These are phyloP conservation scores for Huntiella moniliformis DNA, from an alignment of 2,329 filamentous ascomycete genomes.

Conservation along the genomic window DNA sequence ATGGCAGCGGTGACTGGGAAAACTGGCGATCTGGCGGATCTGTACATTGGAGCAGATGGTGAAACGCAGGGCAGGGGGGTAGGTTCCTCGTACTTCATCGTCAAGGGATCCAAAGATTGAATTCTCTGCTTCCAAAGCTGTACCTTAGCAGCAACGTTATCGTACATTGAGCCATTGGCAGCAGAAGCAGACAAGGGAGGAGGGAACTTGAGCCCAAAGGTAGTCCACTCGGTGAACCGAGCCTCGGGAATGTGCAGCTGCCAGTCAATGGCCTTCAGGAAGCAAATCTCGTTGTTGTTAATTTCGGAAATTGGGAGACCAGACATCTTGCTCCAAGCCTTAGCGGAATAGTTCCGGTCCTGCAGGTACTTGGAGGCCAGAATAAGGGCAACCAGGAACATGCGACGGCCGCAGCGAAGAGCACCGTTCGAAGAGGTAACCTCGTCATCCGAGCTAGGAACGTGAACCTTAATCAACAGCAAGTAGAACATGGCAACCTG, in stretches of 20 bases:
- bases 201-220: conserved; percentile 73
- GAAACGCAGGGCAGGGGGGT: background rate
- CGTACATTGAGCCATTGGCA: background rate
- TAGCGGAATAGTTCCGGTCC: conserved; percentile 91
- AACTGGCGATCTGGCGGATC: background rate
- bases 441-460: conserved; percentile 63
- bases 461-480: conserved; percentile 77
- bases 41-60: background rate
- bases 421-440: conserved; percentile 56
- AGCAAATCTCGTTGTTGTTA: conserved; percentile 89
- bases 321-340: conserved; percentile 98
- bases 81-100: conserved; percentile 34
- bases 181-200: conserved; percentile 47
- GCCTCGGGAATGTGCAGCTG: conserved; percentile 82
- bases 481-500: conserved; percentile 95
- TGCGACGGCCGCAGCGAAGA: conserved; percentile 85
- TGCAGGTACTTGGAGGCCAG: conserved; percentile 95
- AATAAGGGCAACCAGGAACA: conserved; percentile 91
- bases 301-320: conserved; percentile 87
- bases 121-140: conserved; percentile 36
- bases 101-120: conserved; percentile 33
- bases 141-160: conserved; percentile 20
- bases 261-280: conserved; percentile 80
- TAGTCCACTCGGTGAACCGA: conserved; percentile 82
- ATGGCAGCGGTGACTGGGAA: background rate